Evolutionary conservation across 768 basidiomycete genomes (phyloP), one percentile per base, ranked within the genome.

Genomic region (Hericium alpestre): DNA sequence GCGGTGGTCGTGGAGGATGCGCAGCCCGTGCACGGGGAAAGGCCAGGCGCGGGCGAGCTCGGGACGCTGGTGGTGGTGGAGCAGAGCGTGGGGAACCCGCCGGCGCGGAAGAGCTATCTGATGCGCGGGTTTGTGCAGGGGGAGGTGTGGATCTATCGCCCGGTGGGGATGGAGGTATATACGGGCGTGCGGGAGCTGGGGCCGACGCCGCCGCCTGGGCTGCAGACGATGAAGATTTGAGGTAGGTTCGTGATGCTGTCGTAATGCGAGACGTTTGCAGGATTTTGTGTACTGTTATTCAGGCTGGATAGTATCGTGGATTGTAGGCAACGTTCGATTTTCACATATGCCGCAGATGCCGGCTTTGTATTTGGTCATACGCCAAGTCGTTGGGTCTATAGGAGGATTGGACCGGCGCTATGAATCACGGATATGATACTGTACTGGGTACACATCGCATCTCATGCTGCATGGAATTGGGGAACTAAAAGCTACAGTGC

Each of bases 81-180:
- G 62, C 81, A 83, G 64, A 74, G 75, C 43, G 68, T 73, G 23
- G 73, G 74, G 3, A 64, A 64, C 37, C 70, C 70, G 16, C 81
- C 81, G 37, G 59, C 65, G 56, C 62, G 71, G 41, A 60, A 59
- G 40, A 72, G 66, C 16, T 82, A 81, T 63, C 74, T 76, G 58
- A 65, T 82, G 57, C 63, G 64, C 20, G 66, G 66, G 48, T 65
- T 83, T 54, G 69, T 73, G 59, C 67, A 73, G 60, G 81, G 81
- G 3, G 79, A 81, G 65, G 66, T 82, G 55, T 81, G 80, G 80
- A 75, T 82, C 27, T 82, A 81, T 61, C 65, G 81, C 39, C 79
- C 80, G 6, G 71, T 79, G 27, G 62, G 71, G n/a, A 72, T 77
- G 72, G 59, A 69, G 61, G 64, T 51, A 51, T 71, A 71, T 55